Conservation (phyloP, 2,329 filamentous ascomycete species). For the Botryotinia globosa region DNA sequence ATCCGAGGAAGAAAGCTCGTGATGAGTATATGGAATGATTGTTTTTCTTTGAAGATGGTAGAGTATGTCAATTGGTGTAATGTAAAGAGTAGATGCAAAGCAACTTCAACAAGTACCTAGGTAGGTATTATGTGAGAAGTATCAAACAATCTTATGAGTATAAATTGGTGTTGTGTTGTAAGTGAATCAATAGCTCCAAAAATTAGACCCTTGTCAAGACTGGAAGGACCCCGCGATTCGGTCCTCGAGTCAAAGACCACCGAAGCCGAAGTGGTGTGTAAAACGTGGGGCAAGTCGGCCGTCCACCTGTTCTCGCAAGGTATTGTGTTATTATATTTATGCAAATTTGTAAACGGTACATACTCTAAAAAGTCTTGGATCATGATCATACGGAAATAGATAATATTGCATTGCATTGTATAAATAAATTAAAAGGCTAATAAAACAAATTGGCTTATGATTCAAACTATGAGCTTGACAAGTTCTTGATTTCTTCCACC, state of each 20-base stretch:
- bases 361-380: neutral
- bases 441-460: slow-evolving; percentile 16
- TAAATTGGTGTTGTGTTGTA: neutral
- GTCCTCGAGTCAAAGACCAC: slow-evolving; percentile 22
- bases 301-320: neutral
- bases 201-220: neutral
- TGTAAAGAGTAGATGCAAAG: neutral
- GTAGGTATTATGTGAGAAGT: neutral
- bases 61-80: neutral
- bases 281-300: slow-evolving; percentile 14
- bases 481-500: slow-evolving; percentile 30
- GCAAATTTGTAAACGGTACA: neutral
- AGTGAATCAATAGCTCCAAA: neutral
- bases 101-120: neutral
- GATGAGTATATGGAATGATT: neutral
- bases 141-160: neutral
- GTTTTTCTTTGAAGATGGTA: neutral
- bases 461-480: slow-evolving; percentile 26
- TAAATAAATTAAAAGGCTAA: neutral
- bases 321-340: neutral
- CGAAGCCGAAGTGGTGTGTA: slow-evolving; percentile 19
- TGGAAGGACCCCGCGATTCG: slow-evolving; percentile 30
- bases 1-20: neutral
- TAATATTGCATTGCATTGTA: neutral
- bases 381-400: neutral